Base-by-base conservation (phyloP, 176 grass and related monocot species). In the Chrysopogon serrulatus region DNA sequence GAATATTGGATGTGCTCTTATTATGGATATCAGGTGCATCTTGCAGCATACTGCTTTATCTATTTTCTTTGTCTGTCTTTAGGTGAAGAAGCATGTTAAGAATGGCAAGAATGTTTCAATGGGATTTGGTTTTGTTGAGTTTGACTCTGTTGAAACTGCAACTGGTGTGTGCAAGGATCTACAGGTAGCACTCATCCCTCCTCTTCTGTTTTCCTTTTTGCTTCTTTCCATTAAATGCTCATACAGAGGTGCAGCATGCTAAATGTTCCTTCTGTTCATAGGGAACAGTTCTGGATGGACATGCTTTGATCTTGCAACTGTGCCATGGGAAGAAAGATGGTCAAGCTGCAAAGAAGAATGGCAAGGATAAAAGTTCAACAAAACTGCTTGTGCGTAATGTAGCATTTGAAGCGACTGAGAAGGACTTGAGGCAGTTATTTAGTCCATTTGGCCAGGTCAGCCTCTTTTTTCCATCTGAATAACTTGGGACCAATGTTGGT, bases 41-140 rank as follows among this genome's bases (percentile, higher is more conserved):
- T 73, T 80, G 36, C 68, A 77, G 10, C 32, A 79, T 61, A 35
- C n/a, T 88, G 39, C 83, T 68, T 62, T 37, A 45, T 65, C 78
- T 3, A 63, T 41, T 28, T 88, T 82, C 71, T 86, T 24, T 28
- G 4, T 40, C 61, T 79, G 36, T 86, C 8, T 68, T 76, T 77
- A 98, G 95, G 91, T 98, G 41, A 92, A 95, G 67, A 98, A 94
- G 75, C 93, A 98, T 79, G 26, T 89, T 77, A 98, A 95, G 71
- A 92, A 95, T 68, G 96, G 91, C 39, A 98, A 95, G 87, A 88
- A 85, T 87, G 91, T 98, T 76, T 98, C 96, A 0, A 98, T 95
- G 91, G 96, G 96, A 87, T 98, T 94, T 87, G 96, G 96, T 49
- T 98, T 98, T 10, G 79, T 95, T 59, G 96, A 98, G 86, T 95